Percentiles rank a stretch among this genome's conserved stretches.
phyloP scores from a whole-genome alignment of 2,329 filamentous ascomycete genomes.

The Claviceps pusilla region DNA sequence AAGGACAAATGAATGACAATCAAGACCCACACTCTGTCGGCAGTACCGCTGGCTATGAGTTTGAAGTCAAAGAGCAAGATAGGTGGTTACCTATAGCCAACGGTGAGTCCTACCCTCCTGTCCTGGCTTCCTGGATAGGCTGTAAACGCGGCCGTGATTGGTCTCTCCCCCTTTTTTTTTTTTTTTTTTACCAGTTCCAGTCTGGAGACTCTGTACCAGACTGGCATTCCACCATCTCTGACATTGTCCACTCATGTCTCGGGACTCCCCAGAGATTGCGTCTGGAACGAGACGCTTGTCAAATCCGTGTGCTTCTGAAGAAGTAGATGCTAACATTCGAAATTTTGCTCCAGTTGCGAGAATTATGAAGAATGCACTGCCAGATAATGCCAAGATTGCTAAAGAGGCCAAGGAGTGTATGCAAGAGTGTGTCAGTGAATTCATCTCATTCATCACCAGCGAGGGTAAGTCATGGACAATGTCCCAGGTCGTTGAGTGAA shows the following conservation, averaged over 20 bases:
- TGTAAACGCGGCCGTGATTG: not conserved
- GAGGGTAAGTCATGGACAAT: conserved; percentile 53
- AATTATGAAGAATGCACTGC: conserved; percentile 96
- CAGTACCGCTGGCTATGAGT: conserved; percentile 64
- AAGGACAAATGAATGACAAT: conserved; percentile 83
- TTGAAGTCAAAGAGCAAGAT: conserved; percentile 99
- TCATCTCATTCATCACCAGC: conserved; percentile 98
- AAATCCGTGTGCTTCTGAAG: conserved; percentile 33
- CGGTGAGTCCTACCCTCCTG: conserved; percentile 55
- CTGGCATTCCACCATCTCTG: conserved; percentile 21
- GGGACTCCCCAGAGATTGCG: conserved; percentile 38
- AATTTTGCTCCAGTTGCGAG: conserved; percentile 93
- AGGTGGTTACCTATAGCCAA: conserved; percentile 99
- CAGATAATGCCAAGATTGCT: conserved; percentile 96
- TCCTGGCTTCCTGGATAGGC: conserved; percentile 8
- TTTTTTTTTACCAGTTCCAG: not conserved
- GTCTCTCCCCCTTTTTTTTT: not conserved
- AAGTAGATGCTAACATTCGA: conserved; percentile 80
- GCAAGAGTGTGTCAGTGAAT: conserved; percentile 99
- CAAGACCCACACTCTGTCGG: conserved; percentile 57
- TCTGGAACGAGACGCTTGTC: conserved; percentile 32
- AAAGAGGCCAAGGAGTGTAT: conserved; percentile 99
- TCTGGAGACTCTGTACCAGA: not conserved
- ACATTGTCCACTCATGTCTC: conserved; percentile 37
- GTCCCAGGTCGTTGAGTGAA: not conserved